phyloP scores from a whole-genome alignment of 345 rosid species.

The Luvunga scandens region DNA sequence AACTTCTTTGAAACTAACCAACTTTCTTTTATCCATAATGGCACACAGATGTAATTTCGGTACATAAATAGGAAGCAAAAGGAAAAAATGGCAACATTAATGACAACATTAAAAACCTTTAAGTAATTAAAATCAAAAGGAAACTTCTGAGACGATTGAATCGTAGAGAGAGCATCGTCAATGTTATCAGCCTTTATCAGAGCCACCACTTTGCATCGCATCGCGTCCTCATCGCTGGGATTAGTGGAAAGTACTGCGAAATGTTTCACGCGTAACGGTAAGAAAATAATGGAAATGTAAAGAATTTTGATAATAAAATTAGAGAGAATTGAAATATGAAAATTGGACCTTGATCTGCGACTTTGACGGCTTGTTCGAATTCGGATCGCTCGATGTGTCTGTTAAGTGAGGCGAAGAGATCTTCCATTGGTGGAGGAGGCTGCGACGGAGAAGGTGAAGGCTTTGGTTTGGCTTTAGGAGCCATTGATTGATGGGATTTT shows the following conservation, averaged over 20 bases:
- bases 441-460: slow-evolving; percentile 39
- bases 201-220: slow-evolving; percentile 83
- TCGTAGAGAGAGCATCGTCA: slow-evolving; percentile 63
- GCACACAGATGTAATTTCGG: neutral
- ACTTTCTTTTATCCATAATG: no score
- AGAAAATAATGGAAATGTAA: neutral
- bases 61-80: neutral
- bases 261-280: neutral
- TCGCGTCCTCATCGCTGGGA: slow-evolving; percentile 83
- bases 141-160: slow-evolving; percentile 45
- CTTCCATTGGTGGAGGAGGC: slow-evolving; percentile 77
- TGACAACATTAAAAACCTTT: slow-evolving; percentile 41
- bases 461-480: slow-evolving; percentile 69
- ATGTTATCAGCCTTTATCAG: slow-evolving; percentile 62
- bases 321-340: neutral
- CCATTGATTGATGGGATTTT: slow-evolving; percentile 38
- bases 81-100: neutral
- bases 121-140: slow-evolving; percentile 57
- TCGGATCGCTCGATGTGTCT: slow-evolving; percentile 61
- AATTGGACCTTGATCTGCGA: slow-evolving; percentile 70
- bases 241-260: slow-evolving; percentile 60
- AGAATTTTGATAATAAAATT: neutral
- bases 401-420: slow-evolving; percentile 69
- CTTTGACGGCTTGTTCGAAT: slow-evolving; percentile 53
- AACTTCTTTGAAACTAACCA: neutral